These are phyloP conservation scores for Pyronema omphalodes DNA, from an alignment of 495 filamentous ascomycete species.

Conservation along the genomic window DNA sequence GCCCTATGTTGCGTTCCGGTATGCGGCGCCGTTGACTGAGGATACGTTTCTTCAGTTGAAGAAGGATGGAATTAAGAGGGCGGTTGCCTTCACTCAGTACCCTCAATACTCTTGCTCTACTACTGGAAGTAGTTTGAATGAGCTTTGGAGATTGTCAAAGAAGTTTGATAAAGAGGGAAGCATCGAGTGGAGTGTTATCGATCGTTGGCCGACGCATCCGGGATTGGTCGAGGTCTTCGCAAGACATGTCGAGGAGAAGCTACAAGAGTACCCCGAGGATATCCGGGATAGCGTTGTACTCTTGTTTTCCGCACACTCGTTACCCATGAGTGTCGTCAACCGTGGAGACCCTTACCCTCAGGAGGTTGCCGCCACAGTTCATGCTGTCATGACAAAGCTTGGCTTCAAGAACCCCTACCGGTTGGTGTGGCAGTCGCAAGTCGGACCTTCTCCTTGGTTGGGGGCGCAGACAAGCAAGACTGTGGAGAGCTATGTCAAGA, in stretches of 20 bases:
- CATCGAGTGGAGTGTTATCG: slow-evolving; percentile 94
- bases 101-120: slow-evolving; percentile 99
- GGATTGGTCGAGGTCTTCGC: slow-evolving; percentile 86
- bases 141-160: slow-evolving; percentile 90
- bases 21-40: slow-evolving; percentile 85
- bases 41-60: slow-evolving; percentile 69
- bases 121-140: slow-evolving; percentile 87
- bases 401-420: slow-evolving; percentile 76
- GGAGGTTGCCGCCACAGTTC: slow-evolving; percentile 92
- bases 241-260: slow-evolving; percentile 64
- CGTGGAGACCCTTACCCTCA: slow-evolving; percentile 77
- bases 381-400: slow-evolving; percentile 85
- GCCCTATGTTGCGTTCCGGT: slow-evolving; percentile 97
- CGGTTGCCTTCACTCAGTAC: slow-evolving; percentile 96
- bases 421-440: slow-evolving; percentile 95
- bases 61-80: slow-evolving; percentile 78
- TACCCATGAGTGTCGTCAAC: slow-evolving; percentile 77
- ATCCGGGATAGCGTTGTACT: slow-evolving; percentile 61
- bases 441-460: slow-evolving; percentile 87
- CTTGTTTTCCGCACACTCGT: slow-evolving; percentile 83
- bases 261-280: slow-evolving; percentile 67
- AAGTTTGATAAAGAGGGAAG: slow-evolving; percentile 60
- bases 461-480: slow-evolving; percentile 83
- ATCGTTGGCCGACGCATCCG: slow-evolving; percentile 80
- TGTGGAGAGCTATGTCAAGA: slow-evolving; percentile 72